Evolutionary conservation across 768 basidiomycete genomes (phyloP), one percentile per base, ranked within the genome.

Genomic region (Podaxis rugospora): DNA sequence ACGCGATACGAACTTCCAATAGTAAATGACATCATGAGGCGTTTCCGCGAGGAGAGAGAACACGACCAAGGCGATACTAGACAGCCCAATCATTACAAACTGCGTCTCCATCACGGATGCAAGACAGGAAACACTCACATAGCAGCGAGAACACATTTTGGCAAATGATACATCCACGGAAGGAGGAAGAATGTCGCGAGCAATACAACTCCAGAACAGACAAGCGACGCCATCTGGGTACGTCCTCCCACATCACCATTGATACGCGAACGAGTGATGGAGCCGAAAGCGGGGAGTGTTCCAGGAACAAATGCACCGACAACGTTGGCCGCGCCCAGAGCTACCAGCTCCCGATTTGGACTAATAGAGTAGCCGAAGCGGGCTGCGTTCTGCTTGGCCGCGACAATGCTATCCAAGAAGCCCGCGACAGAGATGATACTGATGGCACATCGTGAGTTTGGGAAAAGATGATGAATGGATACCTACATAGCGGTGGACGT

Each of bases 301-400:
- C 97, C 96, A 3, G 92, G 89, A 57, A 98, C 76, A 67, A 95
- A 89, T 0, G 92, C 89, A 1, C 80, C 88, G 3, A 76, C 82
- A 37, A 96, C 76, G 70, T 97, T 97, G 11, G 87, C 85, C 10
- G 90, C 86, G 47, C 93, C 94, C 16, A 99, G 78, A 0, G 97
- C 97, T 25, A 98, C 95, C 1, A 98, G 80, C 69, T 99, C 97
- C 28, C 97, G 88, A 70, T 98, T 99, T 0, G 95, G 93, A 64
- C 87, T 91, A 64, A 98, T 90, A 0, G 90, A 83, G 70, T 98
- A 89, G 2, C 92, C 90, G 68, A 89, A 98, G 11, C 88, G 87
- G 3, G 86, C 83, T 0, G 86, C 86, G 62, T 91, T 95, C 71
- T 98, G 95, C 68, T 98, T 97, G 2, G 96, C 96, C 0, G 95